phyloP scores from a whole-genome alignment of 148 eudicot genomes.

The Chenopodium quinoa region DNA sequence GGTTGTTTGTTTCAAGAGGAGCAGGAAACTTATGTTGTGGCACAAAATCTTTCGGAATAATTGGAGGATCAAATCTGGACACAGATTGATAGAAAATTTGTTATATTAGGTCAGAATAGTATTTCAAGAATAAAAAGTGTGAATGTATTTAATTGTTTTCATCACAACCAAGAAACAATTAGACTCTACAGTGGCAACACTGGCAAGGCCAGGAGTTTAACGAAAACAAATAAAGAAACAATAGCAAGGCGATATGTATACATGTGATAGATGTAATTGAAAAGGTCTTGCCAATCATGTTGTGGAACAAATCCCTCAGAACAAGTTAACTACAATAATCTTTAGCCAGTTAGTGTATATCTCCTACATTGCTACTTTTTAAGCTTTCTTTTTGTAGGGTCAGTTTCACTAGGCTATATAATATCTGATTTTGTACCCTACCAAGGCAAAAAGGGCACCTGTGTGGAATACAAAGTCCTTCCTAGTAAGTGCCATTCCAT shows the following conservation, averaged over 20 bases:
- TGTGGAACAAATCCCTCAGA: not conserved
- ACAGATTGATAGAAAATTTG: slow-evolving; percentile 16
- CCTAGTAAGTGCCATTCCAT: not conserved
- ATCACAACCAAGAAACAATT: not conserved
- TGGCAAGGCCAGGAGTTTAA: not conserved
- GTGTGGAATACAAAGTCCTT: not conserved
- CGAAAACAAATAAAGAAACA: not conserved
- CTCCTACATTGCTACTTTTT: not conserved
- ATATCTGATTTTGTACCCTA: not conserved
- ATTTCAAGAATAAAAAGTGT: not conserved
- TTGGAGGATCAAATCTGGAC: slow-evolving; percentile 82
- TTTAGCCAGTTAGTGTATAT: not conserved
- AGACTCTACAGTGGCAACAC: not conserved
- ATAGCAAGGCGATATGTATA: not conserved
- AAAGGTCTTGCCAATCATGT: not conserved
- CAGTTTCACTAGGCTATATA: not conserved
- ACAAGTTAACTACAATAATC: not conserved
- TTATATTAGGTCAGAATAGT: slow-evolving; percentile 1
- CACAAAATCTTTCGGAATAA: slow-evolving; percentile 66
- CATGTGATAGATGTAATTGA: not conserved
- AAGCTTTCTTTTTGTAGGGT: not conserved
- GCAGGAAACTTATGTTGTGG: slow-evolving; percentile 71
- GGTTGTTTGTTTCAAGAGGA: slow-evolving; percentile 45
- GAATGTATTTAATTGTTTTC: not conserved
- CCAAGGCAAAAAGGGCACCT: not conserved